Evolutionary conservation across 495 filamentous ascomycete genomes (phyloP), one percentile per base, ranked within the genome.

Genomic region (Sabuloglossum arenarium): DNA sequence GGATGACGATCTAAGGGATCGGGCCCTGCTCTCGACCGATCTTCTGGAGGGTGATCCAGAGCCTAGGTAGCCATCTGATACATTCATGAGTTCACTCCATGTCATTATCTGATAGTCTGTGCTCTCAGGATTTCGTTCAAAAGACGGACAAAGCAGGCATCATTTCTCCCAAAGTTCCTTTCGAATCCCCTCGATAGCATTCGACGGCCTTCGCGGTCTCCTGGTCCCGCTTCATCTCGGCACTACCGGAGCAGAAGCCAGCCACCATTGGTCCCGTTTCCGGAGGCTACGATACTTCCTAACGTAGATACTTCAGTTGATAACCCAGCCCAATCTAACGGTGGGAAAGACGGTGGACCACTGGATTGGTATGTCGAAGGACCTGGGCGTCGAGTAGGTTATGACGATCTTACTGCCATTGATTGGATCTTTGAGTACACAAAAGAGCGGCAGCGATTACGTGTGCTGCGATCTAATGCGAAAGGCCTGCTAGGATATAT

Each of bases 391-490:
- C 79, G 91, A 62, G 88, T 96, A 27, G 88, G 84, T 53, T 98
- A 98, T 68, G 91, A 94, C 61, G 85, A 98, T 70, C 75, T 96
- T 63, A 96, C 93, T 14, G 91, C 93, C 14, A 98, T 98, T 67
- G 91, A 98, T 70, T 98, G 91, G 91, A 97, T 96, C 61, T 97
- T 94, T 64, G 91, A 98, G 68, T 94, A 98, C 66, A 91, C 88
- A 25, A 96, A 96, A 67, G 91, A 98, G 68, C 77, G 91, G 19
- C 87, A 94, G 66, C 78, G 91, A 43, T 76, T 91, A 60, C 76
- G 87, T 9, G 71, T 84, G 16, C 72, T 98, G 10, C 81, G 78
- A 53, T 79, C 81, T 1, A 80, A 73, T 58, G 74, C 82, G 9
- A 77, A 79, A 28, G 85, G 87, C 1, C 56, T 94, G 14, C 58